Evolutionary conservation across 441 rosid genomes (phyloP).

Genomic region (Euphorbia corollata): DNA sequence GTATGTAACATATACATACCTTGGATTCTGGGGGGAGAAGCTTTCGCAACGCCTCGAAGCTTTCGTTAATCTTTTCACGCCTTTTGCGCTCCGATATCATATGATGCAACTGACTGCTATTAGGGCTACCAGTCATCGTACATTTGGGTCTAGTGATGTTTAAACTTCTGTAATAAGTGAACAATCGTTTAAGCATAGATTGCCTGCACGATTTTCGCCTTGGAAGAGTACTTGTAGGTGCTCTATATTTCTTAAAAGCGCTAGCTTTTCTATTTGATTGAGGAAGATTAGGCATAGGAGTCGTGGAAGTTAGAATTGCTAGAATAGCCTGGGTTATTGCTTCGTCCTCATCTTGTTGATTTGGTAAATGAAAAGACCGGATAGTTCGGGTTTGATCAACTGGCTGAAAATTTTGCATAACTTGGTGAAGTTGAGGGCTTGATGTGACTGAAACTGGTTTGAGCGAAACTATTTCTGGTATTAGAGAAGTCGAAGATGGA

Average conservation of each 20-base stretch:
- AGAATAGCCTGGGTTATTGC: slow-evolving; percentile 56
- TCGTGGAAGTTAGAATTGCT: slow-evolving; percentile 47
- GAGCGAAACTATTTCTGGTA: slow-evolving; percentile 19
- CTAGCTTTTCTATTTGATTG: not conserved
- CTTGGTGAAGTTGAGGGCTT: not conserved
- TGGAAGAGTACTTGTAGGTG: slow-evolving; percentile 10
- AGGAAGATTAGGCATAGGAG: slow-evolving; percentile 7
- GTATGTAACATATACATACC: slow-evolving; percentile 29
- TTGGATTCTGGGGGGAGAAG: slow-evolving; percentile 75
- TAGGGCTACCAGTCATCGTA: slow-evolving; percentile 27
- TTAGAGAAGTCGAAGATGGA: slow-evolving; percentile 26
- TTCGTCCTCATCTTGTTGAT: slow-evolving; percentile 40
- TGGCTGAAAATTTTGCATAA: slow-evolving; percentile 5
- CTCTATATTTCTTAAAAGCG: slow-evolving; percentile 31
- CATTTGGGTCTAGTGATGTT: slow-evolving; percentile 33
- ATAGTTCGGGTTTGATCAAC: slow-evolving; percentile 6
- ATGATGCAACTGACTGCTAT: slow-evolving; percentile 58
- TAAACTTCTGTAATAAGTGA: slow-evolving; percentile 36
- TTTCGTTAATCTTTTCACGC: slow-evolving; percentile 75
- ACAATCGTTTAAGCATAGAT: slow-evolving; percentile 43
- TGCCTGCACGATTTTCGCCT: slow-evolving; percentile 17
- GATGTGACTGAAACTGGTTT: slow-evolving; percentile 10
- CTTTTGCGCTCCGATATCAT: slow-evolving; percentile 76
- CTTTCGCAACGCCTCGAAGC: slow-evolving; percentile 52
- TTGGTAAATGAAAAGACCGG: slow-evolving; percentile 26